Evolutionary conservation across 2,329 filamentous ascomycete species (phyloP).

Genomic region (Colletotrichum lentis): DNA sequence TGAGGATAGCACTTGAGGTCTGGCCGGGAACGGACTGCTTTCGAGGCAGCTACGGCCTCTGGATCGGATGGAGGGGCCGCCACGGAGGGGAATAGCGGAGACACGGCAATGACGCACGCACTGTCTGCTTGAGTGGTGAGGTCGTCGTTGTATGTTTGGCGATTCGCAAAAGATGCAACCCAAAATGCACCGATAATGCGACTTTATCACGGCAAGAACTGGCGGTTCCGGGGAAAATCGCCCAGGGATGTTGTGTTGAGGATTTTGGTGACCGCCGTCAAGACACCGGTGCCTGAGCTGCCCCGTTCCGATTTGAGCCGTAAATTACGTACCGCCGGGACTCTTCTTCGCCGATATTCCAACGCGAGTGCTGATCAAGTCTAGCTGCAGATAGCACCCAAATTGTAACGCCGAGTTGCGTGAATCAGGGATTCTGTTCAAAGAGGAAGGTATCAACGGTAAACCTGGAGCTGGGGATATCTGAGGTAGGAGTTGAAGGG

Average conservation of each 20-base stretch:
- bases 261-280: conserved; percentile 17
- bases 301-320: conserved; percentile 37
- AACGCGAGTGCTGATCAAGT: conserved; percentile 28
- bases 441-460: background rate
- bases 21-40: conserved; percentile 19
- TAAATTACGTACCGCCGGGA: conserved; percentile 11
- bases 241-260: conserved; percentile 18
- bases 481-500: background rate
- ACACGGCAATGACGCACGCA: conserved; percentile 35
- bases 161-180: background rate
- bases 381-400: background rate
- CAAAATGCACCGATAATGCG: background rate
- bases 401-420: background rate
- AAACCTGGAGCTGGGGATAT: background rate
- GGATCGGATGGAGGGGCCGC: conserved; percentile 33
- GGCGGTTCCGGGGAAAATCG: conserved; percentile 20
- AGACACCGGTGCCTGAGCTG: conserved; percentile 33
- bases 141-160: background rate
- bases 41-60: conserved; percentile 33
- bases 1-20: background rate
- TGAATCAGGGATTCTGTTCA: background rate
- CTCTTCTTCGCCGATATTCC: conserved; percentile 20
- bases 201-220: background rate
- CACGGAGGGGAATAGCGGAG: conserved; percentile 36
- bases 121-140: conserved; percentile 7